Percentiles rank a stretch among this genome's conserved stretches.
Evolutionary conservation across 2,329 filamentous ascomycete genomes (phyloP).

Genomic region (Botrytis sinoallii): DNA sequence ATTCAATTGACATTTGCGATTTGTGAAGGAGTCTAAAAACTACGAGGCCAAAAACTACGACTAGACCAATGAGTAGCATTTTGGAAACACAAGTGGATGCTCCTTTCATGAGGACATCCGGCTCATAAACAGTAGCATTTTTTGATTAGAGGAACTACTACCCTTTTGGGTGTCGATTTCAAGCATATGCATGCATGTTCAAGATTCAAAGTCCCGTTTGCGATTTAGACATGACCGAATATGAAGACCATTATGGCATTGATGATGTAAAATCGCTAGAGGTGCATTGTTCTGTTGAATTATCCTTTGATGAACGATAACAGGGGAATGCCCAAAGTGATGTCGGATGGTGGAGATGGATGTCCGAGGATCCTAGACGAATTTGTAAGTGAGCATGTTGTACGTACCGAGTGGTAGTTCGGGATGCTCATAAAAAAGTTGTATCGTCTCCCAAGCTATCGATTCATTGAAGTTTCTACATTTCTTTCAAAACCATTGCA

Average conservation of each 20-base stretch:
- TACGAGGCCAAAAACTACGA: background rate
- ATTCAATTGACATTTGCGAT: background rate
- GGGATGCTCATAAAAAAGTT: slow-evolving; percentile 7
- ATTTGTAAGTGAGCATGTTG: background rate
- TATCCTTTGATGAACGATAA: slow-evolving; percentile 2
- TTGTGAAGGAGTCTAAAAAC: background rate
- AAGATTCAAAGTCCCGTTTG: background rate
- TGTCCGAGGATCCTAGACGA: background rate
- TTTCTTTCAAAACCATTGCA: background rate
- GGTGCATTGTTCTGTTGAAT: slow-evolving; percentile 2
- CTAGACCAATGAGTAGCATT: background rate
- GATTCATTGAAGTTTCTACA: background rate
- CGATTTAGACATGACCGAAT: background rate
- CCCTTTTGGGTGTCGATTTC: background rate
- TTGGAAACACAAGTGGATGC: background rate
- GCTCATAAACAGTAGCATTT: background rate
- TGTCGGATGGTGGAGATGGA: background rate
- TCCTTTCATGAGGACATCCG: background rate
- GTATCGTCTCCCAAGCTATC: background rate
- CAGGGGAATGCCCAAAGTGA: background rate
- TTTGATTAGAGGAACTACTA: background rate
- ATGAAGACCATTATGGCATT: background rate
- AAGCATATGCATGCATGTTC: background rate
- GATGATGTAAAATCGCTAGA: slow-evolving; percentile 8
- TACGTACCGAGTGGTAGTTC: background rate